Base-by-base conservation (phyloP, 192 early-diverging fungal species). In the Coemansia sp. region DNA sequence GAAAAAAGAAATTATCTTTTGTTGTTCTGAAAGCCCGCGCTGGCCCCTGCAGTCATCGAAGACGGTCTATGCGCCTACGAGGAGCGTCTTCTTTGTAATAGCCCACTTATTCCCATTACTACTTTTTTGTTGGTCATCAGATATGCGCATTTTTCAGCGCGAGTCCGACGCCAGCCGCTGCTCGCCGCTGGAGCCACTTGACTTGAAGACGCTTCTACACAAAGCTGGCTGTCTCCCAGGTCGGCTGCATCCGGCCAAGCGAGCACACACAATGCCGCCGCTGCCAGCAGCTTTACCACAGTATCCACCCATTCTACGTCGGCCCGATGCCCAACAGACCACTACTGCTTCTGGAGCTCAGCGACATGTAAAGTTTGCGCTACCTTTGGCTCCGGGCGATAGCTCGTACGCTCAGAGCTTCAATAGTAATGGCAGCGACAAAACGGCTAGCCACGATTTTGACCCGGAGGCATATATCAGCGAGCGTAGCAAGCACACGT, bases 341-440 rank as follows among this genome's bases (percentile, higher is more conserved):
- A 12, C 61, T 4, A 25, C 50, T 5, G 20, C 45, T 16, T 13
- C 68, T 18, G 31, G 16, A 21, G 20, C 37, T 14, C 64, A 62
- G 26, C 71, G 77, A 28, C 64, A 45, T 10, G 77, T 79, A 28
- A 73, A 66, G 21, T 79, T 79, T 26, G 57, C 61, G 33, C 56
- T 72, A 43, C 65, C 60, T 5, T 45, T 64, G 25, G 38, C 58
- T 13, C 35, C 64, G 14, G 37, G 41, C 39, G 50, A 61, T 21
- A 33, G 16, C 35, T 48, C 57, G 2, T 41, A 45, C 35, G 33
- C 26, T 0, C 59, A 47, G n/a, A 70, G 61, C 53, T 10, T 20
- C 14, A 31, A 31, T 35, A 70, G 31, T 20, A 26, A 55, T 21
- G 70, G 14, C 59, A 66, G 59, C 42, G 59, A 72, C 18, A 35